Percentiles rank a stretch among this genome's conserved stretches.
Conservation (phyloP, 2,329 filamentous ascomycete genomes). For the Penicillium occitanis region DNA sequence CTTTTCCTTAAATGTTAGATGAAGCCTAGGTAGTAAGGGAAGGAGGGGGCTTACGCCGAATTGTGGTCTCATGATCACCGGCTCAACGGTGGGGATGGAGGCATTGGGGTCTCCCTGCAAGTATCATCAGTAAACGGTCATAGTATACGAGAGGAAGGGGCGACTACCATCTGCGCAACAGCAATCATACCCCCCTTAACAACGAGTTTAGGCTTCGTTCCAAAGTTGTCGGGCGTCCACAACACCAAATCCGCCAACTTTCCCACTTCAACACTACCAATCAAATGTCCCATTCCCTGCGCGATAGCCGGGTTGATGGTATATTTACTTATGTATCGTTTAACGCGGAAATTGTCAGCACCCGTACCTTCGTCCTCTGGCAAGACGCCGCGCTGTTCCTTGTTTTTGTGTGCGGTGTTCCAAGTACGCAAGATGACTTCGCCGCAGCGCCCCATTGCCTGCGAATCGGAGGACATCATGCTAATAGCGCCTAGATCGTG, state of each 20-base stretch:
- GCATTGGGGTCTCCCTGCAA: constrained; percentile 72
- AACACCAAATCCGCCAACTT: constrained; percentile 87
- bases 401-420: constrained; percentile 98
- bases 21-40: too few relatives aligned
- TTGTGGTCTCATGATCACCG: constrained; percentile 80
- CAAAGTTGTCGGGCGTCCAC: constrained; percentile 84
- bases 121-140: background rate
- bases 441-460: constrained; percentile 95
- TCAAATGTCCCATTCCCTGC: constrained; percentile 83
- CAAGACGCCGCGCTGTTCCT: constrained; percentile 73
- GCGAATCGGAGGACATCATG: constrained; percentile 95
- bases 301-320: constrained; percentile 91
- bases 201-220: constrained; percentile 76
- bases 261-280: constrained; percentile 84
- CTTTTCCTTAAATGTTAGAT: constrained; percentile 20
- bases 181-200: constrained; percentile 87
- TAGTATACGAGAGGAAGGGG: background rate
- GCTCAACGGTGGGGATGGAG: constrained; percentile 85
- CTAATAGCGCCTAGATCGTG: constrained; percentile 93
- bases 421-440: constrained; percentile 91
- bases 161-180: constrained; percentile 74
- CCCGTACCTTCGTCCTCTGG: constrained; percentile 74
- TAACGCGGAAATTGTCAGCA: constrained; percentile 88
- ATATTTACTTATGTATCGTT: constrained; percentile 92
- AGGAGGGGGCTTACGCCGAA: constrained; percentile 57